Conservation (phyloP, 116 monocot species). For the Zostera marina region DNA sequence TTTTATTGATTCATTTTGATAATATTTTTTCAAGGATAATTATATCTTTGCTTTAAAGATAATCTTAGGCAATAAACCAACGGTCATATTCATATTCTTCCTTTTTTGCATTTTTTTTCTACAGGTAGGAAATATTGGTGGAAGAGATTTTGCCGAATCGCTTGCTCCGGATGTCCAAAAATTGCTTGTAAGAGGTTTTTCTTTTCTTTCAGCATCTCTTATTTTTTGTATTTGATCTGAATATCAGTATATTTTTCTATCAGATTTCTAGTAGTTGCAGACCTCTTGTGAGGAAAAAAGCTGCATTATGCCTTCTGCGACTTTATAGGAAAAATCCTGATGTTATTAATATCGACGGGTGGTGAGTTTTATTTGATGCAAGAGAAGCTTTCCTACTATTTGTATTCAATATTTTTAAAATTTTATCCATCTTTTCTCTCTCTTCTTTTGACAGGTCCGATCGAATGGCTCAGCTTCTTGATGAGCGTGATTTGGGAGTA, state of each 20-base stretch:
- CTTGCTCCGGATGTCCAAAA: constrained; percentile 93
- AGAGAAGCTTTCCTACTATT: neutral
- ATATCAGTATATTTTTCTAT: constrained; percentile 5
- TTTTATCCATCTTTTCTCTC: neutral
- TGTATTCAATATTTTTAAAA: neutral
- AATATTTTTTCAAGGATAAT: too few species aligned
- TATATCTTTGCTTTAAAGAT: too few species aligned
- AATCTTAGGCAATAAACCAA: too few species aligned
- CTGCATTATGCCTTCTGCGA: constrained; percentile 88
- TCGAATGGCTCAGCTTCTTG: constrained; percentile 93
- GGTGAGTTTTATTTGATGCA: constrained; percentile 28
- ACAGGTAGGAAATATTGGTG: constrained; percentile 96
- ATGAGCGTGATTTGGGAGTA: constrained; percentile 96
- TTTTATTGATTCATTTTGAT: too few species aligned
- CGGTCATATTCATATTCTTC: neutral
- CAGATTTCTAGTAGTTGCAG: constrained; percentile 93
- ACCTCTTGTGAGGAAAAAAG: constrained; percentile 95
- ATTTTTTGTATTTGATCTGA: neutral
- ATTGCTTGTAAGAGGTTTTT: constrained; percentile 55
- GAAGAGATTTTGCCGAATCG: constrained; percentile 94
- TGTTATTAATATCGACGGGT: constrained; percentile 96
- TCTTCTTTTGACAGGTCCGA: constrained; percentile 60
- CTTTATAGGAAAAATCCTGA: constrained; percentile 91
- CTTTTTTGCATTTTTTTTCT: neutral
- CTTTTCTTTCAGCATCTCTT: neutral